Conservation (phyloP, 176 grass and related monocot genomes). For the Phoenix dactylifera region DNA sequence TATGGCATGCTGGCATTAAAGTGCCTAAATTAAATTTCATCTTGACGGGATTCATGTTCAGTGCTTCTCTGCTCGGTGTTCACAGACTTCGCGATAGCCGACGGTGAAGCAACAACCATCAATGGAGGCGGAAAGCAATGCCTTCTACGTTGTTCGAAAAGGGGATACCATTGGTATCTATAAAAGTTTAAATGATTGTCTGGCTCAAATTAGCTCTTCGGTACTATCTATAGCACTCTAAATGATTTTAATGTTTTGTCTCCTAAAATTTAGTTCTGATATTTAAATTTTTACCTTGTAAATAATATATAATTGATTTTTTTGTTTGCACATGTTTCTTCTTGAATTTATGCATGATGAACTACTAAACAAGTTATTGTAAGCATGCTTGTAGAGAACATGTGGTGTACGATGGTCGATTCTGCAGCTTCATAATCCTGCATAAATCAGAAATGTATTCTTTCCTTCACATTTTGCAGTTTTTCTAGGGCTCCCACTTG, state of each 20-base stretch:
- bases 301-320: no score
- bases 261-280: not conserved
- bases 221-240: conserved; percentile 8
- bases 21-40: conserved; percentile 12
- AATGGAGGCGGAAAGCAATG: conserved; percentile 14
- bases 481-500: no score
- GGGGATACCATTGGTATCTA: conserved; percentile 24
- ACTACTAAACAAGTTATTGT: no score
- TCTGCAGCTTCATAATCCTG: no score
- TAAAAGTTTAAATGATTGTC: conserved; percentile 25
- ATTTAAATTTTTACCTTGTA: not conserved
- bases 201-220: conserved; percentile 37
- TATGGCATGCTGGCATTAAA: not conserved
- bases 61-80: conserved; percentile 19
- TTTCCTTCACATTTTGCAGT: no score
- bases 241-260: not conserved
- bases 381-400: no score
- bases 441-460: no score
- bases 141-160: conserved; percentile 37
- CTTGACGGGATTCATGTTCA: not conserved
- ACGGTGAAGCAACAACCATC: not conserved
- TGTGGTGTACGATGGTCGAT: no score
- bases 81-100: conserved; percentile 18
- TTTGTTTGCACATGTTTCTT: no score
- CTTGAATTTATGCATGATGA: no score